phyloP scores from a whole-genome alignment of 305 asterid genomes.

The Fraxinus paxiana region DNA sequence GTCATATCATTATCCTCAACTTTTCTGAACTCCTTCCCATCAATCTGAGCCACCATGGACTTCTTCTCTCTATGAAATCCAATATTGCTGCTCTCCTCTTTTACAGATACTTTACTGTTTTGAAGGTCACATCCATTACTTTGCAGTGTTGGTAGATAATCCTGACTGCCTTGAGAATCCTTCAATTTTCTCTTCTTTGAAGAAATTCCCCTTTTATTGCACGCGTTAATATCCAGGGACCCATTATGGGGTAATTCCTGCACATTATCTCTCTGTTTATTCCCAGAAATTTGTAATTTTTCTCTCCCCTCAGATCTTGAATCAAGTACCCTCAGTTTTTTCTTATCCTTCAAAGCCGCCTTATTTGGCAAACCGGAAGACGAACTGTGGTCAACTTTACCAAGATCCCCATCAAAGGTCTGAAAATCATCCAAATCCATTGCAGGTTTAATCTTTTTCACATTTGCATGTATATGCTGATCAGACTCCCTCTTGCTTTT shows the following conservation, averaged over 20 bases:
- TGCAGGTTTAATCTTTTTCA: conserved; percentile 39
- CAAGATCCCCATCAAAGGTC: conserved; percentile 33
- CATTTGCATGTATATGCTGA: conserved; percentile 37
- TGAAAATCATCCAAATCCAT: conserved; percentile 28
- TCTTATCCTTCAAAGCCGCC: conserved; percentile 35
- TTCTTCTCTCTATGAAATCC: conserved; percentile 54
- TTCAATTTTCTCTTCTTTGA: conserved; percentile 54
- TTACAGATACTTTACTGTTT: conserved; percentile 32
- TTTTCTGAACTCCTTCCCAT: conserved; percentile 41
- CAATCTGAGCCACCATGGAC: conserved; percentile 43
- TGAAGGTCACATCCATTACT: conserved; percentile 35
- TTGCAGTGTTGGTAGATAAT: conserved; percentile 25
- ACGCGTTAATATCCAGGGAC: conserved; percentile 26
- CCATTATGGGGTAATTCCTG: conserved; percentile 39
- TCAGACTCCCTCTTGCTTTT: conserved; percentile 46
- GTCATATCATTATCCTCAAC: conserved; percentile 31
- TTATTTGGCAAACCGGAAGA: conserved; percentile 32
- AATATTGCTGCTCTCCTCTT: conserved; percentile 43
- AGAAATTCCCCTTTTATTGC: conserved; percentile 32
- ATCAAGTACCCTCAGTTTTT: conserved; percentile 36
- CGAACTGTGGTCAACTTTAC: conserved; percentile 26
- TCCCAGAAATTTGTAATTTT: conserved; percentile 36
- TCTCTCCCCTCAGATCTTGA: conserved; percentile 33
- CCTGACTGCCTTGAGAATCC: conserved; percentile 38
- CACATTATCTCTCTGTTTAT: conserved; percentile 33